A percentile compares a stretch with the other conserved stretches of the same genome.
Conservation (phyloP, 768 basidiomycete species). For the Phallus indusiatus region DNA sequence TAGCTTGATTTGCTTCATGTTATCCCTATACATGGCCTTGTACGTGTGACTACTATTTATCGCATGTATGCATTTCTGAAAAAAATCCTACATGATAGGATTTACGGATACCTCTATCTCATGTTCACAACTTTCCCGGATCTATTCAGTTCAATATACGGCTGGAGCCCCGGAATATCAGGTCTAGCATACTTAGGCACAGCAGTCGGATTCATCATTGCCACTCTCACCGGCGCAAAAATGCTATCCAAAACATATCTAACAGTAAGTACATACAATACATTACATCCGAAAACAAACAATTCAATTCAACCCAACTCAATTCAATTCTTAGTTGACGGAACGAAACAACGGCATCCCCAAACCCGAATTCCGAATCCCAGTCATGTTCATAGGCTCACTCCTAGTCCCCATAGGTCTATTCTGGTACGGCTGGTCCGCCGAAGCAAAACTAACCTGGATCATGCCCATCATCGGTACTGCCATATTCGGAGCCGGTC, state of each 20-base stretch:
- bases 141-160: constrained; percentile 26
- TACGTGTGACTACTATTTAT: not conserved
- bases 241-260: constrained; percentile 39
- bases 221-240: constrained; percentile 40
- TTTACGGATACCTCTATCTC: constrained; percentile 17
- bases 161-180: constrained; percentile 27
- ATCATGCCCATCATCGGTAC: constrained; percentile 14
- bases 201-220: constrained; percentile 43
- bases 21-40: constrained; percentile 12
- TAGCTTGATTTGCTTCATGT: constrained; percentile 14
- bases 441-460: constrained; percentile 9
- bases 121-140: constrained; percentile 28
- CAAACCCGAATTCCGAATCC: constrained; percentile 18
- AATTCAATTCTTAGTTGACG: constrained; percentile 10
- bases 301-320: constrained; percentile 11
- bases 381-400: constrained; percentile 24
- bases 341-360: not conserved
- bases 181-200: constrained; percentile 37
- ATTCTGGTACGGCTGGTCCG: constrained; percentile 19
- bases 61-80: not conserved
- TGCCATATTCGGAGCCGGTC: constrained; percentile 10
- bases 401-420: constrained; percentile 24
- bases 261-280: constrained; percentile 25
- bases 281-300: not conserved
- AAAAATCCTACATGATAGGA: constrained; percentile 2